These are phyloP conservation scores for Russula foetens DNA, from an alignment of 768 basidiomycete species.

Conservation along the genomic window DNA sequence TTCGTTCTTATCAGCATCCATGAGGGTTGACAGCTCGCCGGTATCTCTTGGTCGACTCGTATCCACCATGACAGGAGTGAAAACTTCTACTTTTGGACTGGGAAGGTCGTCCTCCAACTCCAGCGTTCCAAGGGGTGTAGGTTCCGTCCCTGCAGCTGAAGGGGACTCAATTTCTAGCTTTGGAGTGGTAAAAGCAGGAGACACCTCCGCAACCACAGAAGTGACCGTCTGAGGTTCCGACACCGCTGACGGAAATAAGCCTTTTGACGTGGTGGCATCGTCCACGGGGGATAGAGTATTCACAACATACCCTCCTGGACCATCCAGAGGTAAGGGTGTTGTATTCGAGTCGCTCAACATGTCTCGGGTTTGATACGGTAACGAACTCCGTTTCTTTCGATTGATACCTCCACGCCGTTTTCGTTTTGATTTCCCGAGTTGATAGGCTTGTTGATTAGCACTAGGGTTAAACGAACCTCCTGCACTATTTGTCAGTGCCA, in stretches of 20 bases:
- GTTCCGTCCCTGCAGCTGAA: neutral
- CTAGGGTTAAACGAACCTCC: neutral
- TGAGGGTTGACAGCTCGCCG: neutral
- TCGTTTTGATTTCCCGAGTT: neutral
- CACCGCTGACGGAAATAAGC: neutral
- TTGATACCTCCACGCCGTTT: conserved; percentile 16
- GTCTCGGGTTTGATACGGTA: neutral
- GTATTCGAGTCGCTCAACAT: neutral
- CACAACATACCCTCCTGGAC: neutral
- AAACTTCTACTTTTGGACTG: neutral
- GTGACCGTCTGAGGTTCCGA: neutral
- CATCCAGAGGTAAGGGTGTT: neutral
- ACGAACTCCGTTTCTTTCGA: conserved; percentile 9
- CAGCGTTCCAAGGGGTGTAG: neutral
- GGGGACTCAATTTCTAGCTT: neutral
- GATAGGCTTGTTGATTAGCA: conserved; percentile 1
- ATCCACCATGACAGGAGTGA: neutral
- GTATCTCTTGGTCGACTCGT: neutral
- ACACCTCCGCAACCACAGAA: neutral
- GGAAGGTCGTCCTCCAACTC: neutral
- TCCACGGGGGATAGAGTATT: neutral
- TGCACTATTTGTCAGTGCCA: conserved; percentile 1
- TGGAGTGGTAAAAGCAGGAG: no score
- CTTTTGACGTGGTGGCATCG: neutral
- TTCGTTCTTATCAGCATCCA: neutral